A percentile compares a stretch with the other conserved stretches of the same genome.
Evolutionary conservation across 2,329 filamentous ascomycete genomes (phyloP).

Genomic region (Phyllosticta capitalensis): DNA sequence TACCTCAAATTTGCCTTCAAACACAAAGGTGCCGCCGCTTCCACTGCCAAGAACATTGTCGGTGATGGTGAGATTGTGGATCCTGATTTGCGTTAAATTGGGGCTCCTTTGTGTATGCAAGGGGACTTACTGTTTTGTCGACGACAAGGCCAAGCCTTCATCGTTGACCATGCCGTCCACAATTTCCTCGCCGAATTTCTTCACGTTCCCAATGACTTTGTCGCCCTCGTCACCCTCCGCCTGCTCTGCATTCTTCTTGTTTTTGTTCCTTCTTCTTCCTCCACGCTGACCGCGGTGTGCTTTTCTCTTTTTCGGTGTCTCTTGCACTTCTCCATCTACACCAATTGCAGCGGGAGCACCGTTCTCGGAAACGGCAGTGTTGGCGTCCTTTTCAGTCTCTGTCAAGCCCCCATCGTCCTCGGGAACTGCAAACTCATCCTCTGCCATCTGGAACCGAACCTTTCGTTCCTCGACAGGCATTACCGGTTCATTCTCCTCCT

Average conservation of each 20-base stretch:
- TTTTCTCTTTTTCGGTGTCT: slow-evolving; percentile 37
- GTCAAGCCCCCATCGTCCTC: neutral
- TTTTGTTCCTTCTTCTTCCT: slow-evolving; percentile 36
- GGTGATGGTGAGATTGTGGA: slow-evolving; percentile 52
- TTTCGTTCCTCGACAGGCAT: slow-evolving; percentile 5
- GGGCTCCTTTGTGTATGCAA: neutral
- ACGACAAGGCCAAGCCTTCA: slow-evolving; percentile 23
- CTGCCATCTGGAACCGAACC: slow-evolving; percentile 10
- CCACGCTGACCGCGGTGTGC: slow-evolving; percentile 41
- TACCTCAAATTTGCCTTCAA: slow-evolving; percentile 78
- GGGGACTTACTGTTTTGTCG: slow-evolving; percentile 32
- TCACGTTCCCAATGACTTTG: slow-evolving; percentile 31
- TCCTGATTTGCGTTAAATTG: slow-evolving; percentile 18
- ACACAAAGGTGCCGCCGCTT: slow-evolving; percentile 95
- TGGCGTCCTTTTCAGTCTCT: neutral
- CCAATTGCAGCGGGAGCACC: neutral
- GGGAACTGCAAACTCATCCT: slow-evolving; percentile 6
- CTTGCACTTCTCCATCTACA: slow-evolving; percentile 12
- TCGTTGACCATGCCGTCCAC: slow-evolving; percentile 29
- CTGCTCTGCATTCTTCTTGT: slow-evolving; percentile 28
- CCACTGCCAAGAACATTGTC: slow-evolving; percentile 59
- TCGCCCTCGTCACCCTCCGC: slow-evolving; percentile 23
- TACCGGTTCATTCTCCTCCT: neutral
- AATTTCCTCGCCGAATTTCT: slow-evolving; percentile 24
- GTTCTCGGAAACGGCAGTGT: neutral